These are phyloP conservation scores for Parascedosporium putredinis DNA, from an alignment of 2,329 filamentous ascomycete genomes.

Conservation along the genomic window DNA sequence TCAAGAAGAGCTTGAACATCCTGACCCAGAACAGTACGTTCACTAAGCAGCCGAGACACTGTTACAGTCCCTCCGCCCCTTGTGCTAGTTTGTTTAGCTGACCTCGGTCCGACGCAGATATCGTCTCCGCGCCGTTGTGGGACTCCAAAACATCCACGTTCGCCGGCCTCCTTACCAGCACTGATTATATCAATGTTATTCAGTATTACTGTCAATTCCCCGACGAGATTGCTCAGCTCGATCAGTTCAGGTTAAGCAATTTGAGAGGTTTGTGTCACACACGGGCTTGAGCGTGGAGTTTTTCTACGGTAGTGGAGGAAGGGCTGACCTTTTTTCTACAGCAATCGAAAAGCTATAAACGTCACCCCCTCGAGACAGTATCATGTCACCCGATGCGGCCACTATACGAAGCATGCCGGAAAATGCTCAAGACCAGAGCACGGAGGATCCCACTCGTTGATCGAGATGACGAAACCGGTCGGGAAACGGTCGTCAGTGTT, in stretches of 20 bases:
- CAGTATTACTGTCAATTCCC: conserved; percentile 99
- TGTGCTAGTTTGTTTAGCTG: conserved; percentile 7
- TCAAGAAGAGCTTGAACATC: conserved; percentile 95
- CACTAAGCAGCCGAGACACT: neutral
- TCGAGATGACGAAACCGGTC: conserved; percentile 83
- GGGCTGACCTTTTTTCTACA: conserved; percentile 24
- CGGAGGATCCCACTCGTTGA: conserved; percentile 90
- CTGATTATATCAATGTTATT: conserved; percentile 97
- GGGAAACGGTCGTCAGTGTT: conserved; percentile 89
- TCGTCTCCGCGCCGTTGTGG: conserved; percentile 95
- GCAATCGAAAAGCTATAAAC: conserved; percentile 93
- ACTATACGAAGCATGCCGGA: conserved; percentile 87
- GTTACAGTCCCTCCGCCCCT: conserved; percentile 7
- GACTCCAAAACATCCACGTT: conserved; percentile 89
- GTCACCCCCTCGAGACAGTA: conserved; percentile 87
- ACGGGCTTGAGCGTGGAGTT: too few relatives aligned
- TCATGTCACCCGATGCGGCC: conserved; percentile 88
- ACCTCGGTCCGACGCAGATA: conserved; percentile 47
- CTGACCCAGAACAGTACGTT: conserved; percentile 80
- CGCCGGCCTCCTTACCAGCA: conserved; percentile 86
- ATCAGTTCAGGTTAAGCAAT: conserved; percentile 87
- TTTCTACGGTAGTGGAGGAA: conserved; percentile 8
- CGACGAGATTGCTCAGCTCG: conserved; percentile 77
- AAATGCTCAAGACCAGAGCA: conserved; percentile 88
- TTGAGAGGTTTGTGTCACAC: conserved; percentile 59